Percentiles rank a stretch among this genome's conserved stretches.
phyloP scores from a whole-genome alignment of 352 stramenopile genomes.

The Thalassiosira livingstoniorum region DNA sequence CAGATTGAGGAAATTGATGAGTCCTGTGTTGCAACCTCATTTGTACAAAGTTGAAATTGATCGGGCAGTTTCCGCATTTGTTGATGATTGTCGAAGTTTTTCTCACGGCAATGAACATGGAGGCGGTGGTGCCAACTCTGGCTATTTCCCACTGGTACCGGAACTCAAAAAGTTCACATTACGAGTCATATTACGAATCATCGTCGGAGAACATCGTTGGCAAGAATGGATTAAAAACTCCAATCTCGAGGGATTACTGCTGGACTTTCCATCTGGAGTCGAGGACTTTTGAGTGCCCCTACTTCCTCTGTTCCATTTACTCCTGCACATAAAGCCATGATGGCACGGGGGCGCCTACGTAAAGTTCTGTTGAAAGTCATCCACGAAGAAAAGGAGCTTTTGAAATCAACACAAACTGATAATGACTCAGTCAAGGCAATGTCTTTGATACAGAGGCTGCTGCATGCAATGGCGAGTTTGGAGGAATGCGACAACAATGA shows the following conservation, averaged over 20 bases:
- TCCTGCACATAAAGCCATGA: conserved; percentile 40
- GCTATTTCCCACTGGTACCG: conserved; percentile 33
- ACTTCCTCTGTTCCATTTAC: conserved; percentile 46
- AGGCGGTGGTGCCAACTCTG: not conserved
- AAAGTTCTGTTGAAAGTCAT: conserved; percentile 24
- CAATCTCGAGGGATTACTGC: not conserved
- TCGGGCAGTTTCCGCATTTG: conserved; percentile 23
- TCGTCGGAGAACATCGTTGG: conserved; percentile 34
- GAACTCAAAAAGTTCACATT: conserved; percentile 39
- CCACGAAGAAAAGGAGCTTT: conserved; percentile 21
- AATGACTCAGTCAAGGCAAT: too few relatives aligned
- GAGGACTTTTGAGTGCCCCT: conserved; percentile 34
- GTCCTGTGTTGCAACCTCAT: conserved; percentile 21
- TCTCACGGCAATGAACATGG: too few relatives aligned
- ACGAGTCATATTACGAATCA: conserved; percentile 27
- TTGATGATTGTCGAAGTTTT: conserved; percentile 10
- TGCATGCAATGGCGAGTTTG: not conserved
- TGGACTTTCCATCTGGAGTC: conserved; percentile 49
- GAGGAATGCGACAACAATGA: too few relatives aligned
- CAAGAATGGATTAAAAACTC: conserved; percentile 8
- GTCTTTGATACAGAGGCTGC: not conserved
- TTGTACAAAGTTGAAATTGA: conserved; percentile 34
- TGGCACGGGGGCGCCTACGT: conserved; percentile 32
- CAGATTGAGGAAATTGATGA: conserved; percentile 31
- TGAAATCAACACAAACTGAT: too few relatives aligned